These are phyloP conservation scores for Vitis hybrid DNA, from an alignment of 177 flowering plant genomes.

Conservation along the genomic window DNA sequence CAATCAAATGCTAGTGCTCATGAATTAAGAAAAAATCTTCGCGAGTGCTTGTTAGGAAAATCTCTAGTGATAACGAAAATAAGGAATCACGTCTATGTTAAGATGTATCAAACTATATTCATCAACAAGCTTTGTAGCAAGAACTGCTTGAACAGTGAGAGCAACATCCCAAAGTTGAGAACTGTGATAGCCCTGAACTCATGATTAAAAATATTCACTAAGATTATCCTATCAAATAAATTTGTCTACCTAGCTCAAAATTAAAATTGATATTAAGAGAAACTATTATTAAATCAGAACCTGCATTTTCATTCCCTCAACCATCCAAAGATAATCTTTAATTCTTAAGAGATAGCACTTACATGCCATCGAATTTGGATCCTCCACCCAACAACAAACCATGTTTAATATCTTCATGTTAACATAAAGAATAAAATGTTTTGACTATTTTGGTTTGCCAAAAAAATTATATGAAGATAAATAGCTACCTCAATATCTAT, in stretches of 20 bases:
- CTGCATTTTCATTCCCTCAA: too few species aligned
- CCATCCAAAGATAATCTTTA: too few species aligned
- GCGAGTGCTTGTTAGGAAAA: background rate
- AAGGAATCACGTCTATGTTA: background rate
- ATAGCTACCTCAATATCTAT: too few species aligned
- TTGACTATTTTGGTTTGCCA: too few species aligned
- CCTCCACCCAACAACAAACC: too few species aligned
- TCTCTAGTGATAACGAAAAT: background rate
- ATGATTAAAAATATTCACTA: background rate
- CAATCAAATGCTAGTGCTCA: background rate
- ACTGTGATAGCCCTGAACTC: constrained; percentile 33
- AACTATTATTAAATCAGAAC: background rate
- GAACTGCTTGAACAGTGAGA: constrained; percentile 38
- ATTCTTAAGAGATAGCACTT: too few species aligned
- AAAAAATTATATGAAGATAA: too few species aligned
- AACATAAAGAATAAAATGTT: too few species aligned
- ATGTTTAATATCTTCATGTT: too few species aligned
- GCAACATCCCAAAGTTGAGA: constrained; percentile 43
- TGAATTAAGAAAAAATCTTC: background rate
- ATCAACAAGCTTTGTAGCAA: constrained; percentile 26
- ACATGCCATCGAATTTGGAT: too few species aligned
- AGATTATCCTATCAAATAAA: background rate
- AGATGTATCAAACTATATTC: constrained; percentile 25
- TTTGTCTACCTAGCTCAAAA: background rate
- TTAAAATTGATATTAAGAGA: background rate